These are phyloP conservation scores for Solanum etuberosum DNA, from an alignment of 257 asterid species.

Conservation along the genomic window DNA sequence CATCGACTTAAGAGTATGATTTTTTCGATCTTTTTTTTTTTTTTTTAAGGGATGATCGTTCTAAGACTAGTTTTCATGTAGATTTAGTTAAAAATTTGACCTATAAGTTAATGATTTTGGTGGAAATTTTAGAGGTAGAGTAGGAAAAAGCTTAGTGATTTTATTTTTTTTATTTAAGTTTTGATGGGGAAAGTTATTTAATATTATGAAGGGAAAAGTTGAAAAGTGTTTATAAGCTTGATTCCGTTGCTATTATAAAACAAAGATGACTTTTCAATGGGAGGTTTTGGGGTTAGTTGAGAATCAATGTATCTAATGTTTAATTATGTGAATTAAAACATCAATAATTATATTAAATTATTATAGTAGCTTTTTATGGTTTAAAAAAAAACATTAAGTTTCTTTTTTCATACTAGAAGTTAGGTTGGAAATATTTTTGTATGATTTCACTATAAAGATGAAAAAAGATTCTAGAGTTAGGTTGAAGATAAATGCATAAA, in stretches of 20 bases:
- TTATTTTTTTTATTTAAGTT: no score
- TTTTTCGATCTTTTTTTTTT: rapidly evolving
- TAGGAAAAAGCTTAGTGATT: neutral
- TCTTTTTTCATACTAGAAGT: neutral
- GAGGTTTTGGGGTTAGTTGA: neutral
- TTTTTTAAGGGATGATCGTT: neutral
- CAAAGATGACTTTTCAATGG: neutral
- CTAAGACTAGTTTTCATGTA: neutral
- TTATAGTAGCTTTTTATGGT: neutral
- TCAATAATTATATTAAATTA: neutral
- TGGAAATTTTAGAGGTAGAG: neutral
- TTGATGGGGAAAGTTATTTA: no score
- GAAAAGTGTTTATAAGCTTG: neutral
- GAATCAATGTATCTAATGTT: neutral
- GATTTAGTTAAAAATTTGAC: neutral
- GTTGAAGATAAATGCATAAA: neutral
- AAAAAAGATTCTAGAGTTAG: neutral
- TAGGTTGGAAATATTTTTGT: neutral
- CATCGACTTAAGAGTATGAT: neutral
- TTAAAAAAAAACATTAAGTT: neutral
- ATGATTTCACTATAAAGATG: neutral
- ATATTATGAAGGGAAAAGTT: neutral
- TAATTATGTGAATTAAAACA: neutral
- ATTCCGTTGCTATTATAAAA: neutral
- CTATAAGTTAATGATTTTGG: neutral